Percentiles rank a stretch among this genome's conserved stretches.
phyloP scores from a whole-genome alignment of 371 early-diverging fungal species.

The Lichtheimia ornata region DNA sequence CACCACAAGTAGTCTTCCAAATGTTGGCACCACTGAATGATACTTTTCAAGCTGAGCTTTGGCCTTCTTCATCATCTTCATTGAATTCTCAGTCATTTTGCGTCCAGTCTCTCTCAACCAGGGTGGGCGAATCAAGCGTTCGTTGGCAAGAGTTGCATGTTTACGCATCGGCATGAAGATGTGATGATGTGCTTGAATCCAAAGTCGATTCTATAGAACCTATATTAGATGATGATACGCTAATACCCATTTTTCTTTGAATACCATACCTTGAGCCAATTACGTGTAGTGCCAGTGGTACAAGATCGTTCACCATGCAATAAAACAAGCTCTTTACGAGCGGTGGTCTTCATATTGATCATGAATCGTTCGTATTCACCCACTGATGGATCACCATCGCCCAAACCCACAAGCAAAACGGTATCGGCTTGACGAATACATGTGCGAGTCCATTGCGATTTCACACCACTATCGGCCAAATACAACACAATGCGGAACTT shows the following conservation, averaged over 20 bases:
- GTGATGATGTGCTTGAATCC: conserved; percentile 97
- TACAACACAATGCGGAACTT: conserved; percentile 84
- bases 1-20: conserved; percentile 33
- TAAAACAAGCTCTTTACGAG: conserved; percentile 93
- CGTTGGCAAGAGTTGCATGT: conserved; percentile 25
- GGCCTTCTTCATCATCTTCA: conserved; percentile 60
- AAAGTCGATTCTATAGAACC: conserved; percentile 65
- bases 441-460: conserved; percentile 92
- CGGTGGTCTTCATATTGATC: conserved; percentile 93
- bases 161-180: conserved; percentile 82
- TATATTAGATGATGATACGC: neutral
- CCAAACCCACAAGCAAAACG: conserved; percentile 89
- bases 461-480: conserved; percentile 91
- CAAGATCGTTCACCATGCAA: conserved; percentile 82
- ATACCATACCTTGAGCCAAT: conserved; percentile 78
- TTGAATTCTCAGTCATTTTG: conserved; percentile 56
- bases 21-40: conserved; percentile 52
- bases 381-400: conserved; percentile 84
- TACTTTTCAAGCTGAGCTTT: conserved; percentile 73
- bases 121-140: conserved; percentile 44
- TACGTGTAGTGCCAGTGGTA: conserved; percentile 81
- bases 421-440: conserved; percentile 98
- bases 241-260: neutral
- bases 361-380: conserved; percentile 92
- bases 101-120: conserved; percentile 56